Conservation (phyloP, 768 basidiomycete species). For the Myochromella boudieri region DNA sequence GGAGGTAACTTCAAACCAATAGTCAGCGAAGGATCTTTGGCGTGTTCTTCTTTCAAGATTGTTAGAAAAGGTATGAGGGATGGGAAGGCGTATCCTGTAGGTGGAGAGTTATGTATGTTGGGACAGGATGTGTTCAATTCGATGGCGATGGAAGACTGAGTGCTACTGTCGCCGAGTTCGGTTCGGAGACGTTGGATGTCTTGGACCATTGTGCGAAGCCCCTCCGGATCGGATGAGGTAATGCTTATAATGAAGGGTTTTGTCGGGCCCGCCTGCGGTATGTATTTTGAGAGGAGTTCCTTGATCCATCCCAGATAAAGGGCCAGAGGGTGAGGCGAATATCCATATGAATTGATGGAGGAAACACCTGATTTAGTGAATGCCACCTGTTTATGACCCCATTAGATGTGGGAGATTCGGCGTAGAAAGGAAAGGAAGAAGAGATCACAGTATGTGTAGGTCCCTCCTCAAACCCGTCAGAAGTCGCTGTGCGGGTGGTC, state of each 20-base stretch:
- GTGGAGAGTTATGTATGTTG: constrained; percentile 64
- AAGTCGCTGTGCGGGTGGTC: constrained; percentile 76
- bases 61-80: constrained; percentile 53
- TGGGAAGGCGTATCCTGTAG: constrained; percentile 62
- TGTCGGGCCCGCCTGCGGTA: constrained; percentile 16
- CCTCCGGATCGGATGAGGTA: constrained; percentile 55
- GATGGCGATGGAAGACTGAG: constrained; percentile 51
- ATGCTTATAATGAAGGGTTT: constrained; percentile 80
- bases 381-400: constrained; percentile 46
- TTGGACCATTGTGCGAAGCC: constrained; percentile 54
- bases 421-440: constrained; percentile 5
- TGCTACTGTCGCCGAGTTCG: constrained; percentile 26
- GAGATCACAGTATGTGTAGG: constrained; percentile 56
- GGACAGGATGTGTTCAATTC: constrained; percentile 89
- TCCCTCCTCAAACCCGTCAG: constrained; percentile 70
- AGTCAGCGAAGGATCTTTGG: constrained; percentile 52
- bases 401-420: constrained; percentile 1
- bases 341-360: constrained; percentile 86
- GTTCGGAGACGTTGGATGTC: constrained; percentile 62
- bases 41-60: constrained; percentile 49
- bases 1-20: constrained; percentile 82
- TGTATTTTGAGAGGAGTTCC: constrained; percentile 42
- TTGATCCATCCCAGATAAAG: constrained; percentile 64
- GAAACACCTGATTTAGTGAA: constrained; percentile 51
- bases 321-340: constrained; percentile 75